Base-by-base conservation (phyloP, 2,329 filamentous ascomycete species). In the Ascochyta rabiei region DNA sequence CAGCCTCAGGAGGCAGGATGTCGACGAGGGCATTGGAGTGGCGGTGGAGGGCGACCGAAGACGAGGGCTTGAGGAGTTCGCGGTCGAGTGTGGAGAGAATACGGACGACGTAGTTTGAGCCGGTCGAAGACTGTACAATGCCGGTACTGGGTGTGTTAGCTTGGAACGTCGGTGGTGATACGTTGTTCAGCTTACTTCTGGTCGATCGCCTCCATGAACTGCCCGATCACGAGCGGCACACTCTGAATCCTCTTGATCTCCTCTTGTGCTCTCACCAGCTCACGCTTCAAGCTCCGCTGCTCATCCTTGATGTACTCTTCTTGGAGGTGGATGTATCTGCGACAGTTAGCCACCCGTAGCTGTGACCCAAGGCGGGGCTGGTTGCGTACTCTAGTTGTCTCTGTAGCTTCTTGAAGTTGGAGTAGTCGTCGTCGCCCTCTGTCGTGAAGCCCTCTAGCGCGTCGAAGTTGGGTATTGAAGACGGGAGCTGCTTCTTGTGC, bases 301-400 rank as follows among this genome's bases (percentile, higher is more conserved):
- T 99, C 95, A 86, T 99, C 95, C 82, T 99, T 99, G 86, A 99
- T 99, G 79, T 99, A 99, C 77, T 99, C 95, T 79, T 99, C 95
- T 80, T 99, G 95, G 68, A 99, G 84, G 79, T 97, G 91, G 75
- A 98, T 96, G 77, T 96, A 91, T 76, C 89, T 91, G 62, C 28
- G 44, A 34, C 23, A 30, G 64, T 75, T 68, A 76, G 73, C 66
- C 57, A 56, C 48, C 38, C 50, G 44, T 48, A 51, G 38, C 54
- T 34, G 10, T 13, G 30, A 18, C n/a, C 19, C 18, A 37, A 13
- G 39, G 15, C 18, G 40, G 23, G 15, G 28, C 10, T 10, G 48
- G 38, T 1, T 33, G 75, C 86, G 68, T 84, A 98, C 87, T 99
- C 95, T 68, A 98, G 81, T 81, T 98, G 93, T 75, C 93, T 85